Percentiles rank a stretch among this genome's conserved stretches.
Conservation (phyloP, 2,329 filamentous ascomycete genomes). For the Dendrostoma leiphaemia region DNA sequence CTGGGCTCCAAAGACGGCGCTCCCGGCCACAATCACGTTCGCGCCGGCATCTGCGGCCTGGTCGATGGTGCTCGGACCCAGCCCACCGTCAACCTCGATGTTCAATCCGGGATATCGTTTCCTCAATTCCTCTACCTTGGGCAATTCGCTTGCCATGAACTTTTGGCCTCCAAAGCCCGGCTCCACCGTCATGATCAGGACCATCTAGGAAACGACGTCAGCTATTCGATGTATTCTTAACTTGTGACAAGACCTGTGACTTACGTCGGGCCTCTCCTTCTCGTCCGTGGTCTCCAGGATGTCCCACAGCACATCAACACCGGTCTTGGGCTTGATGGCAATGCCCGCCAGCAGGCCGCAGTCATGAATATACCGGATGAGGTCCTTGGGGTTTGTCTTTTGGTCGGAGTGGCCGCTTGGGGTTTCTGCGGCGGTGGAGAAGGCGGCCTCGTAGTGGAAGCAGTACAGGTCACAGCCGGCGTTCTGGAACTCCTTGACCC, state of each 20-base stretch:
- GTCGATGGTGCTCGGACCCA: conserved; percentile 86
- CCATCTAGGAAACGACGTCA: conserved; percentile 65
- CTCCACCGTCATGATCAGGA: conserved; percentile 96
- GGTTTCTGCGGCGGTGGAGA: conserved; percentile 80
- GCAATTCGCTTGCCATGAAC: conserved; percentile 94
- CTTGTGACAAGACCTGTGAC: conserved; percentile 32
- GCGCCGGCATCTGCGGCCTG: conserved; percentile 93
- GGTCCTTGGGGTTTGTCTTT: conserved; percentile 77
- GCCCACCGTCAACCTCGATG: conserved; percentile 91
- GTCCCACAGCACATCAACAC: conserved; percentile 89
- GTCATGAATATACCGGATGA: conserved; percentile 89
- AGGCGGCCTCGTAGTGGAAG: conserved; percentile 98
- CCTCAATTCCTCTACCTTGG: conserved; percentile 85
- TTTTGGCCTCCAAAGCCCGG: conserved; percentile 97
- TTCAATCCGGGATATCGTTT: conserved; percentile 85
- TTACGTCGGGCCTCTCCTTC: conserved; percentile 83
- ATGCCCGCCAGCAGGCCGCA: conserved; percentile 87
- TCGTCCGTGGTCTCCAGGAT: conserved; percentile 72
- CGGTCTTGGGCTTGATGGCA: conserved; percentile 90
- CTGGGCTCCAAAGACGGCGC: conserved; percentile 89
- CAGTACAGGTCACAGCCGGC: conserved; percentile 98
- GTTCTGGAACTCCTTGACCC: conserved; percentile 92
- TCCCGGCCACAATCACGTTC: conserved; percentile 97
- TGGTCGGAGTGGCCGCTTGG: conserved; percentile 67
- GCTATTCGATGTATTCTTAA: conserved; percentile 4